Evolutionary conservation across 768 basidiomycete species (phyloP).

Genomic region (Tricholoma furcatifolium): DNA sequence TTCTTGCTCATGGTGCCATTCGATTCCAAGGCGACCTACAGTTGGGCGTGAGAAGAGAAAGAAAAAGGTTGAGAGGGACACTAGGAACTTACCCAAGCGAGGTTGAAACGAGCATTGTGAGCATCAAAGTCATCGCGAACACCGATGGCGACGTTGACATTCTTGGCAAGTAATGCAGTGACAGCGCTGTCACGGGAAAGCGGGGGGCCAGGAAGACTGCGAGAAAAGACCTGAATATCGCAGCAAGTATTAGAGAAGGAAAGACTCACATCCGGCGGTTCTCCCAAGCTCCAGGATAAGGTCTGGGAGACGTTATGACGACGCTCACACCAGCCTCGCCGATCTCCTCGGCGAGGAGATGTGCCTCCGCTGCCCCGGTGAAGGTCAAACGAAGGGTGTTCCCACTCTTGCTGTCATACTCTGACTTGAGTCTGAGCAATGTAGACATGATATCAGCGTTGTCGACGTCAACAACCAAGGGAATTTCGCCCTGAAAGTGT

Average conservation of each 20-base stretch:
- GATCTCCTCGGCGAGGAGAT: conserved; percentile 64
- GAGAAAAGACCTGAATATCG: background rate
- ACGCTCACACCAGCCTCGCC: conserved; percentile 64
- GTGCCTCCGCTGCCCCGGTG: conserved; percentile 57
- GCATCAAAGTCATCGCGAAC: conserved; percentile 59
- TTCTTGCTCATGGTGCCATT: conserved; percentile 38
- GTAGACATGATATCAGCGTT: conserved; percentile 78
- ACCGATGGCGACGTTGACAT: conserved; percentile 65
- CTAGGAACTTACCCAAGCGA: conserved; percentile 45
- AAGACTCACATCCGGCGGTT: conserved; percentile 53
- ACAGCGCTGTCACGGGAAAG: conserved; percentile 55
- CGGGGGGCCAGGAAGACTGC: conserved; percentile 69
- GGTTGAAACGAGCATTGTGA: conserved; percentile 69
- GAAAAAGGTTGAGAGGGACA: background rate
- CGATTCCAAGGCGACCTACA: conserved; percentile 26
- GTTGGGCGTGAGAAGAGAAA: background rate
- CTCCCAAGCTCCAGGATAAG: conserved; percentile 69
- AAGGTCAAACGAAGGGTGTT: conserved; percentile 45
- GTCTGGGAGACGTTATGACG: conserved; percentile 61
- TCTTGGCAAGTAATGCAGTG: conserved; percentile 50
- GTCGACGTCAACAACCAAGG: conserved; percentile 65
- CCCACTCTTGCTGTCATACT: conserved; percentile 40
- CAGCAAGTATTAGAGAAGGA: background rate
- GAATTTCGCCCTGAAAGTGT: conserved; percentile 45
- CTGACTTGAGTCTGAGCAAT: conserved; percentile 57